These are phyloP conservation scores for Pyrenophora teres DNA, from an alignment of 2,329 filamentous ascomycete genomes.

Conservation along the genomic window DNA sequence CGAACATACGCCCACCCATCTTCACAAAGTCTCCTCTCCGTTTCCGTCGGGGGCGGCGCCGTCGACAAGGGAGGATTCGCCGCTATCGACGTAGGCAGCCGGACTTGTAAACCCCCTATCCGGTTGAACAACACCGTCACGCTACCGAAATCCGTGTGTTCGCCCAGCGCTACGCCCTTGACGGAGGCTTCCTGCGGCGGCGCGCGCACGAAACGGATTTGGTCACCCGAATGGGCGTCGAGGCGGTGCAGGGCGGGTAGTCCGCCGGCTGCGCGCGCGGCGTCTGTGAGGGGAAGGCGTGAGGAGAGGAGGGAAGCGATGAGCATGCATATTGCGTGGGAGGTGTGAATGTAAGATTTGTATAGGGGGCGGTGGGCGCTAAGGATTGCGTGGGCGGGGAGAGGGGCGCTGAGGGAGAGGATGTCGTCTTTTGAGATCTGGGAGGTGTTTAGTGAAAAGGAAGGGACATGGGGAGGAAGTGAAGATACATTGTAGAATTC, in stretches of 20 bases:
- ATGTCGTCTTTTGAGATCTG: conserved; percentile 60
- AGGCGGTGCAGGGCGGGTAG: conserved; percentile 55
- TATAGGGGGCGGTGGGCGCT: conserved; percentile 45
- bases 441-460: too few species aligned
- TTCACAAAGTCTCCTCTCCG: conserved; percentile 25
- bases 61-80: not conserved
- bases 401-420: conserved; percentile 44
- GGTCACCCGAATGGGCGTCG: conserved; percentile 53
- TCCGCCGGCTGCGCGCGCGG: conserved; percentile 37
- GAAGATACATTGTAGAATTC: conserved; percentile 59
- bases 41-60: not conserved
- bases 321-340: conserved; percentile 53
- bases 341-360: conserved; percentile 51
- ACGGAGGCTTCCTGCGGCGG: conserved; percentile 54
- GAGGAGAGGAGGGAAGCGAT: conserved; percentile 53
- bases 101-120: conserved; percentile 60
- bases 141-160: conserved; percentile 63
- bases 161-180: conserved; percentile 52
- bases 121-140: conserved; percentile 63
- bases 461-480: conserved; percentile 12
- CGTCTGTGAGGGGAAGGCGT: conserved; percentile 47
- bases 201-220: conserved; percentile 59
- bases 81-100: conserved; percentile 46
- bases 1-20: conserved; percentile 58
- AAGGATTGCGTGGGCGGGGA: conserved; percentile 53